phyloP scores from a whole-genome alignment of 768 basidiomycete species.

The Leccinellum rugosiceps region DNA sequence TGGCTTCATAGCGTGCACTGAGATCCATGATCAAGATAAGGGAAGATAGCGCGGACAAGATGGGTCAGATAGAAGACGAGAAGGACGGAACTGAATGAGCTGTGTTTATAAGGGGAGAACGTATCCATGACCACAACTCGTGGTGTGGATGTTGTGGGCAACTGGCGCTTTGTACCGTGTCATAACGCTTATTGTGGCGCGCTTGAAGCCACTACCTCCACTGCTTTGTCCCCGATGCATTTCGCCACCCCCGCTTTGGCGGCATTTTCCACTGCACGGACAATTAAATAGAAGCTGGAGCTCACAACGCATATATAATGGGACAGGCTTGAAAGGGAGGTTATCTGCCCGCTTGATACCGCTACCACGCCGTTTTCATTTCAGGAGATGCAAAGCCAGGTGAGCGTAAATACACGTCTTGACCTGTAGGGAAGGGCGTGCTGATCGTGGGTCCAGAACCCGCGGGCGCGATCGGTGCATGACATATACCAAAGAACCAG shows the following conservation, averaged over 20 bases:
- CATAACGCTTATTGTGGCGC: slow-evolving; percentile 16
- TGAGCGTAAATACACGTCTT: slow-evolving; percentile 11
- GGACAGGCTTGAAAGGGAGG: slow-evolving; percentile 4
- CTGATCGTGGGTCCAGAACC: slow-evolving; percentile 23
- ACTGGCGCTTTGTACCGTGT: slow-evolving; percentile 21
- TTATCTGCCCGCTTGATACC: slow-evolving; percentile 12
- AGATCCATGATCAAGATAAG: slow-evolving; percentile 28
- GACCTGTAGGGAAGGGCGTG: slow-evolving; percentile 22
- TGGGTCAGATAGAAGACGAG: slow-evolving; percentile 25
- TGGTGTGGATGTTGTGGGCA: slow-evolving; percentile 22
- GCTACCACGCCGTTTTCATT: slow-evolving; percentile 27
- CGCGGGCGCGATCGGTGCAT: slow-evolving; percentile 11
- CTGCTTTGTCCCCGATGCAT: slow-evolving; percentile 20
- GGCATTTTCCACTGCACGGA: slow-evolving; percentile 4
- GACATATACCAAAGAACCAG: slow-evolving; percentile 7
- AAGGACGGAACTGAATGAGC: slow-evolving; percentile 27
- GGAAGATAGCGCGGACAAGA: slow-evolving; percentile 26
- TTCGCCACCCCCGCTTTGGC: slow-evolving; percentile 20
- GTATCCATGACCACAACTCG: slow-evolving; percentile 25
- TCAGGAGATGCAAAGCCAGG: slow-evolving; percentile 19
- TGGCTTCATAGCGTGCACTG: slow-evolving; percentile 24
- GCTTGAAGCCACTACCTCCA: slow-evolving; percentile 8
- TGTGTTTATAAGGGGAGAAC: slow-evolving; percentile 19
- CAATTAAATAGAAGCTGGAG: slow-evolving; percentile 1
- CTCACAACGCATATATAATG: slow-evolving; percentile 16